Base-by-base conservation (phyloP, 148 eudicot genomes). In the Rhododendron molle region DNA sequence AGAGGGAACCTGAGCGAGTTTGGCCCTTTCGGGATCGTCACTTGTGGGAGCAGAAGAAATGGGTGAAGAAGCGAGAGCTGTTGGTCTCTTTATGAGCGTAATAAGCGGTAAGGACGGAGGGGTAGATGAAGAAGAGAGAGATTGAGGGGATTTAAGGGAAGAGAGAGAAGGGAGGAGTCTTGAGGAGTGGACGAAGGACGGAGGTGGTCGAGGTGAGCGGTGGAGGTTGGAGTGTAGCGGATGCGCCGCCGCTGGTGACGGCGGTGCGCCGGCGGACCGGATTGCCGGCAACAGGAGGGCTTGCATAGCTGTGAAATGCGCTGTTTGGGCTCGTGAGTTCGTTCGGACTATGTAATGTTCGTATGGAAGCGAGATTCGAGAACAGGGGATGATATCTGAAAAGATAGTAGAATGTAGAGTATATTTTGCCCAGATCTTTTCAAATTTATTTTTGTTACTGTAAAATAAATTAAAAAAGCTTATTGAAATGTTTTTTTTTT, bases 21-120 rank as follows among this genome's bases (percentile, higher is more conserved):
- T 96, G 84, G 93, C 95, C 80, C 92, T 90, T 13, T 96, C 99
- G 77, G 96, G 87, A 6, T 92, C 95, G 82, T 91, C 96, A 78
- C 15, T 52, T 12, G 92, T 89, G n/a, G 93, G 82, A 89, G 84
- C 56, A 13, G 91, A 34, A 47, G 96, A 88, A 85, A 81, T 84
- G 49, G 94, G 88, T 30, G 92, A 81, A 50, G 94, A 86, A 84
- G 95, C 91, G 84, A 85, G 76, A 71, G 84, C 46, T 81, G 40
- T 85, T 1, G 21, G 79, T 54, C 65, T 54, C 54, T 76, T 69
- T 14, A 71, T 73, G 1, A 62, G 86, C 36, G 14, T 26, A 65
- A 76, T 13, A 16, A 50, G 62, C 52, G 77, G 76, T n/a, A 84
- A 84, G 78, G 88, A 85, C 46, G 71, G 87, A 81, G 84, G 81